Evolutionary conservation across 257 asterid genomes (phyloP), one percentile per base, ranked within the genome.

Genomic region (Gentiana dahurica): DNA sequence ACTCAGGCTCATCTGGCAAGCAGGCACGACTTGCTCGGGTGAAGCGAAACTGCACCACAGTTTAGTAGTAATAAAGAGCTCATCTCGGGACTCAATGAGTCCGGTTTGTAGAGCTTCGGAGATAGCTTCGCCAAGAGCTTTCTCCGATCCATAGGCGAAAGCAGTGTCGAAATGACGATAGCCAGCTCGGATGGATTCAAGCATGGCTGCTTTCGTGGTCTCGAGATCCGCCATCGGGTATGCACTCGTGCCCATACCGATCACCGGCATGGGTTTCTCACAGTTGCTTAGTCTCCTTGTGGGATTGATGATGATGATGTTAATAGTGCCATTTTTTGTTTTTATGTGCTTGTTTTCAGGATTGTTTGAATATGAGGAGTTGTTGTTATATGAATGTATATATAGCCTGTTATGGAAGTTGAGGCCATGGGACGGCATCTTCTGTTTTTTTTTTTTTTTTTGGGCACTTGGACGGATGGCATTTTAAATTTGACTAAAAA

Each of bases 11-110:
- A 46, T 58, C 52, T 61, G 64, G 52, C 78, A 65, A 54, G 89
- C 94, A 66, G 71, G 49, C 3, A 70, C 75, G 24, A 79, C 84
- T 57, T 84, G 89, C 71, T 84, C 89, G 0, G 94, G 82, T 47
- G 72, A 76, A 43, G 78, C 80, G 55, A 81, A 86, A 6, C 63
- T 48, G 55, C 81, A 56, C 45, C 45, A 39, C 8, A 39, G 2
- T 8, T 39, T 39, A 8, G 45, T 4, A 4, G 45, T 8, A 39
- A 39, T 8, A 2, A 39, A 39, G 7, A 39, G 8, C 8, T 39
- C 45, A 1, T 39, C 45, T 4, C 45, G 45, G 7, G 5, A 4
- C 2, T 39, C 45, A 39, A 39, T 39, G 7, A 39, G 8, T 24
- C 24, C 24, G 24, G 24, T 24, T 24, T 24, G 24, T 24, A 24